Evolutionary conservation across 2,329 filamentous ascomycete genomes (phyloP), one percentile per base, ranked within the genome.

Genomic region (Cytospora piceicola): DNA sequence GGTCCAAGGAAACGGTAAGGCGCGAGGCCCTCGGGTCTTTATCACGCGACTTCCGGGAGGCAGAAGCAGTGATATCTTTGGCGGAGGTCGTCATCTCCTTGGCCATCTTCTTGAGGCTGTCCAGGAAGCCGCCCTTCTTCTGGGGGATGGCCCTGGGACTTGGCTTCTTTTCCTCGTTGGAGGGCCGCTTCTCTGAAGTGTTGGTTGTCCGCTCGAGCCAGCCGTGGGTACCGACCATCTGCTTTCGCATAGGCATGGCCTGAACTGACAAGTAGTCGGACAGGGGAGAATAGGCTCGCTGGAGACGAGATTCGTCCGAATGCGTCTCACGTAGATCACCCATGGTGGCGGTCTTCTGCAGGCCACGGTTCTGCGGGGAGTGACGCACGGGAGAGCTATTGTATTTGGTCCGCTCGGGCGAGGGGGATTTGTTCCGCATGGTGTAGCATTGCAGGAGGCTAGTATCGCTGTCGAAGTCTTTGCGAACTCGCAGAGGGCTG

Each of bases 211-310:
- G 78, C 71, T 86, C 84, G 2, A 87, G 78, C 85, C 85, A 88
- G 27, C 85, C 85, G 57, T 84, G 80, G 3, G 82, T 75, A 3
- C 85, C 85, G 65, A 87, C 81, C 72, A 88, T 73, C 3, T 76
- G 80, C 76, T 87, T 87, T 46, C 77, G 77, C 0, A 79, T 78
- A 2, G 80, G 78, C 15, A 76, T 76, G 14, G 74, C 77, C n/a
- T 75, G 69, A 3, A 75, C 77, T 34, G 77, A 75, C 61, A 82
- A 79, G 58, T 81, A 80, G 0, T 80, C 73, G 7, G 77, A 75
- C 2, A 83, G 72, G 0, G 80, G 81, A 3, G 80, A 82, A 66
- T 79, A 83, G 72, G 68, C 29, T 73, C 72, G 24, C 70, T 74
- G 17, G 4, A 51, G 53, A 22, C 24, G 39, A 12, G 30, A 11